phyloP scores from a whole-genome alignment of 768 basidiomycete species.

The Pleurotus djamor region DNA sequence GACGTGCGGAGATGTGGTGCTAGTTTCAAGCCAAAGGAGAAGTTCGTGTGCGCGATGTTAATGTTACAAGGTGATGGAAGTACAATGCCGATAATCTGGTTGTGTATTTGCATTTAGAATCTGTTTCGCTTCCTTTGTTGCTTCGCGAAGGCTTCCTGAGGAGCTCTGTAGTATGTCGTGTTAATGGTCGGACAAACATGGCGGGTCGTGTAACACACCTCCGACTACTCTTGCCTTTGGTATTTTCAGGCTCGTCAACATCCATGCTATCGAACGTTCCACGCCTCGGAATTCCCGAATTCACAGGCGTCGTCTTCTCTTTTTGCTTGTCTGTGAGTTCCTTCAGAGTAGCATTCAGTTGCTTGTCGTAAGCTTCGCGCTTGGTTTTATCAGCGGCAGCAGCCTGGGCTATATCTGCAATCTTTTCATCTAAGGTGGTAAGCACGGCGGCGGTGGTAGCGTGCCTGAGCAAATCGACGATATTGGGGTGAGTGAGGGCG shows the following conservation, averaged over 20 bases:
- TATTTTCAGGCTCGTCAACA: slow-evolving; percentile 34
- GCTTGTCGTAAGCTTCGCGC: slow-evolving; percentile 55
- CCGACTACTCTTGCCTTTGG: slow-evolving; percentile 45
- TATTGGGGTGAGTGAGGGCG: too few relatives aligned
- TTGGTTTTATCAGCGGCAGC: slow-evolving; percentile 32
- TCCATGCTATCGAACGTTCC: slow-evolving; percentile 48
- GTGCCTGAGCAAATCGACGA: too few relatives aligned
- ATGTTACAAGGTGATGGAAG: too few relatives aligned
- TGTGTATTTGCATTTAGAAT: too few relatives aligned
- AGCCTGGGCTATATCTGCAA: slow-evolving; percentile 51
- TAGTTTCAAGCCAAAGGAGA: too few relatives aligned
- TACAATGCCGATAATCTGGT: too few relatives aligned
- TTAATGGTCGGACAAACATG: slow-evolving; percentile 1
- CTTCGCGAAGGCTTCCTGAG: too few relatives aligned
- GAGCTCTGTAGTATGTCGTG: too few relatives aligned
- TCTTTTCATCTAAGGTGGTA: slow-evolving; percentile 67
- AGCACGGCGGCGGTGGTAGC: slow-evolving; percentile 71
- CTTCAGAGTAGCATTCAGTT: slow-evolving; percentile 50
- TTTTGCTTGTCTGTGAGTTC: slow-evolving; percentile 66
- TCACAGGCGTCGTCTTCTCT: slow-evolving; percentile 37
- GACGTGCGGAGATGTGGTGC: too few relatives aligned
- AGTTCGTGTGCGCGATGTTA: too few relatives aligned
- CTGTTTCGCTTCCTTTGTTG: too few relatives aligned
- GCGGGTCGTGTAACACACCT: slow-evolving; percentile 41
- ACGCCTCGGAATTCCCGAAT: slow-evolving; percentile 2